Conservation (phyloP, 2,329 filamentous ascomycete genomes). For the Teratosphaeria nubilosa region DNA sequence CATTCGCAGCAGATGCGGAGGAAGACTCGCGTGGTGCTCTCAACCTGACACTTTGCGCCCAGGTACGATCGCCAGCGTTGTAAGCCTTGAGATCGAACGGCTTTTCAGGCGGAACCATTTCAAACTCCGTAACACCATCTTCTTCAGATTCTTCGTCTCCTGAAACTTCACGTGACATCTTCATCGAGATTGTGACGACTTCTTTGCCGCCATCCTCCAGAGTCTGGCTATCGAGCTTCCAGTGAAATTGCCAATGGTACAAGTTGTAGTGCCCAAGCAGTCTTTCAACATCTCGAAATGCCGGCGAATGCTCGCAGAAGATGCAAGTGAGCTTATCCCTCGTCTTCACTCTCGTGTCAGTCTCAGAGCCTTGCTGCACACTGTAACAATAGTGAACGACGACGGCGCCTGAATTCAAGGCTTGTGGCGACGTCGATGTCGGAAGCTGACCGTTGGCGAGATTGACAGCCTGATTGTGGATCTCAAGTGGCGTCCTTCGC, state of each 20-base stretch:
- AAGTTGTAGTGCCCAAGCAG: slow-evolving; percentile 27
- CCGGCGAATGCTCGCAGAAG: slow-evolving; percentile 11
- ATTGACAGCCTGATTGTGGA: slow-evolving; percentile 10
- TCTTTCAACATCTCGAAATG: slow-evolving; percentile 16
- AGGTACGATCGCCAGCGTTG: slow-evolving; percentile 26
- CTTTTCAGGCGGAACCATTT: slow-evolving; percentile 23
- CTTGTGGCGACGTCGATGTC: background rate
- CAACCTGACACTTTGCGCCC: slow-evolving; percentile 6
- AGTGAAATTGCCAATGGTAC: slow-evolving; percentile 28
- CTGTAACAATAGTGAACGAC: slow-evolving; percentile 17
- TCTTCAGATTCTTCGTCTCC: slow-evolving; percentile 12
- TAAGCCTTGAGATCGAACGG: slow-evolving; percentile 28
- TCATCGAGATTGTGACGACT: slow-evolving; percentile 1
- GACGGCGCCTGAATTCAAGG: background rate
- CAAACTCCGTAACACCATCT: slow-evolving; percentile 20
- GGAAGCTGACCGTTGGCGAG: slow-evolving; percentile 2
- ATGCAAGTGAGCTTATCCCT: slow-evolving; percentile 15
- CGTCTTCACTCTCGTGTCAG: slow-evolving; percentile 1
- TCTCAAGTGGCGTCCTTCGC: slow-evolving; percentile 13
- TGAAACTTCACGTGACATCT: background rate
- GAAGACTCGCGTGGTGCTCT: background rate
- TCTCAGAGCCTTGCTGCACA: slow-evolving; percentile 1
- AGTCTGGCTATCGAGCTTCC: slow-evolving; percentile 22
- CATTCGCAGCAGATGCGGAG: background rate
- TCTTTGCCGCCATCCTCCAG: slow-evolving; percentile 8